Conservation (phyloP, 2,329 filamentous ascomycete species). For the Fusarium tuaranense region DNA sequence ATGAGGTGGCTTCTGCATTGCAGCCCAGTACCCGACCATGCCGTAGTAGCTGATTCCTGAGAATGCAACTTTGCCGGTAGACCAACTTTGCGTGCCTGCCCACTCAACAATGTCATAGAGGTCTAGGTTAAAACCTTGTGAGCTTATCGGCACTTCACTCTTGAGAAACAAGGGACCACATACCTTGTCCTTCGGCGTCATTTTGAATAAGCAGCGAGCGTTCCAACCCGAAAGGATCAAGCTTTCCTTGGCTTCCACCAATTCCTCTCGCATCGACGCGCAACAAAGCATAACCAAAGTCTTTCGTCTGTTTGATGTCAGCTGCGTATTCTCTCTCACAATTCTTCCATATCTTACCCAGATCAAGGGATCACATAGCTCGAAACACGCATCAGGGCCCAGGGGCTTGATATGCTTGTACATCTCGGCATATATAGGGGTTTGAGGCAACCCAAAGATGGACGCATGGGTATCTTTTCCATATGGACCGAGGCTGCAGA, state of each 20-base stretch:
- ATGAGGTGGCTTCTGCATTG: neutral
- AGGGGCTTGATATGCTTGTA: neutral
- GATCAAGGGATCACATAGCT: neutral
- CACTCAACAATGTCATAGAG: neutral
- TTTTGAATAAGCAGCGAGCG: neutral
- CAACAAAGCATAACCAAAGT: neutral
- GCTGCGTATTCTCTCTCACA: accelerated
- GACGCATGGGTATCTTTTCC: neutral
- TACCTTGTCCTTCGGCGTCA: neutral
- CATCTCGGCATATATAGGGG: neutral
- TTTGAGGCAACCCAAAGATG: neutral
- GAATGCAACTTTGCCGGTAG: neutral
- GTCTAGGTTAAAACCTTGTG: neutral
- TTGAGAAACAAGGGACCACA: neutral
- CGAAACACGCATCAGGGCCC: neutral
- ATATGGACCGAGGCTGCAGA: neutral
- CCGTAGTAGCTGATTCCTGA: neutral
- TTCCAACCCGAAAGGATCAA: neutral
- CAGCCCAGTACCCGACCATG: neutral
- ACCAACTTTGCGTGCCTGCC: neutral
- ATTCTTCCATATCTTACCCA: neutral
- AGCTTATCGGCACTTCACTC: neutral
- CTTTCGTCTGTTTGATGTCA: neutral
- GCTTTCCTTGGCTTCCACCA: neutral
- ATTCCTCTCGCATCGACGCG: neutral